Base-by-base conservation (phyloP, 768 basidiomycete species). In the Cubamyces lactineus region DNA sequence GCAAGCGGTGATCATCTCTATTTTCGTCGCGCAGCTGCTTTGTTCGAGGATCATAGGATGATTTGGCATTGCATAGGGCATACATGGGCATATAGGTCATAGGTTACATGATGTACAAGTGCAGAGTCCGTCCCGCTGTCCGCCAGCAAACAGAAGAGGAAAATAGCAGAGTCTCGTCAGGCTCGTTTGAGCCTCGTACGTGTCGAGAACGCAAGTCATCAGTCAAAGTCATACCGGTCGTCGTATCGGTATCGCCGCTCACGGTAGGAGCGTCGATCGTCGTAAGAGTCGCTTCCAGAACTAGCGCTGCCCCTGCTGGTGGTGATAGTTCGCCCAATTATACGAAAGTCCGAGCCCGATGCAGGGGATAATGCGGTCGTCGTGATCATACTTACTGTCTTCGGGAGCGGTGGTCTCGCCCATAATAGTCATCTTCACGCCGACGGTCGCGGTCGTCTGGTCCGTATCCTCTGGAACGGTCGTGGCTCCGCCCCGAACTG, bases 331-430 rank as follows among this genome's bases (percentile, higher is more conserved):
- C 49, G 41, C 47, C 48, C 19, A 23, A 23, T 52, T 42, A 52
- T 42, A 30, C 28, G 16, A 11, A 26, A 9, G 38, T 28, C 46
- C 30, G 26, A 15, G 12, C 21, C 28, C 13, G n/a, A 1, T n/a
- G 9, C 8, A 46, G 5, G 21, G 45, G 45, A 9, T 23, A 30
- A n/a, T 11, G 28, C 15, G 41, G 17, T 28, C 19, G 34, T 16
- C 11, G 11, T 16, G 34, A 47, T 48, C 47, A 56, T 51, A 58
- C 63, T 60, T 26, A 64, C 63, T 39, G 39, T 60, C 63, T 41
- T 8, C 54, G 63, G 26, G 57, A 51, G 5, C 40, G 28, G 16
- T 64, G 45, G 23, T 60, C 63, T 28, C 63, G 58, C 34, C 39
- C 49, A 47, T 64, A 55, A 23, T 55, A 50, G 48, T 49, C 48